Evolutionary conservation across 1,284 basidiomycete species (phyloP), one percentile per base, ranked within the genome.

Genomic region (Sporisorium sorghi): DNA sequence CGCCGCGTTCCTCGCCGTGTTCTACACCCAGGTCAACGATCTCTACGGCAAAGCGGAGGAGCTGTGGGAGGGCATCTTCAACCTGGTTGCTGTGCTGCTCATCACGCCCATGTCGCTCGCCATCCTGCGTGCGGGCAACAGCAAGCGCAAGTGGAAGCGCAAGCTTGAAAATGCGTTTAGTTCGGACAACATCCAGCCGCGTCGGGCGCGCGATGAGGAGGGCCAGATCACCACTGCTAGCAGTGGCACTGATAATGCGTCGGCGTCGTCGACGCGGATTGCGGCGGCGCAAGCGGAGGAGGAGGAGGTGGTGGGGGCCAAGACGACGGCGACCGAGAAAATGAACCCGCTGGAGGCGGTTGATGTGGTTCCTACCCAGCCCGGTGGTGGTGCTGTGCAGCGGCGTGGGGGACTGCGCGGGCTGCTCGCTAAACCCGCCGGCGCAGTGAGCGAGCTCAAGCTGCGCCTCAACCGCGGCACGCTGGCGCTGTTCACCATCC

Each of bases 21-120:
- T 83, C 63, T 83, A 83, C 66, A 81, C 81, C 60, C 87, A 87
- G 57, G 83, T 88, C 39, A 85, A 83, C 57, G 86, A 89, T 73
- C 83, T 89, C 2, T 89, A 88, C 86, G 85, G 84, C 39, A 77
- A 84, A 62, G 78, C 84, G 0, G 82, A 83, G 43, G 82, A 83
- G 57, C 79, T 82, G 1, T 83, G 82, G 82, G 82, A 83, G 54
- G 80, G 81, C 23, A 81, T 82, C 58, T 81, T 83, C 58, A 79
- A 78, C 64, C 75, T 83, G 19, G 58, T 83, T 43, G 82, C 82
- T 28, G 79, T 82, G 9, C 12, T 77, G 7, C 77, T 83, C 33
- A 83, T 83, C 57, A 81, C 79, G 1, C 81, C 82, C 58, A 83
- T 83, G 82, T 75, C 79, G 17, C 68, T 83, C 2, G 82, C 78